A percentile compares a stretch with the other conserved stretches of the same genome.
Conservation (phyloP, 768 basidiomycete species). For the Pulveroboletus frians region DNA sequence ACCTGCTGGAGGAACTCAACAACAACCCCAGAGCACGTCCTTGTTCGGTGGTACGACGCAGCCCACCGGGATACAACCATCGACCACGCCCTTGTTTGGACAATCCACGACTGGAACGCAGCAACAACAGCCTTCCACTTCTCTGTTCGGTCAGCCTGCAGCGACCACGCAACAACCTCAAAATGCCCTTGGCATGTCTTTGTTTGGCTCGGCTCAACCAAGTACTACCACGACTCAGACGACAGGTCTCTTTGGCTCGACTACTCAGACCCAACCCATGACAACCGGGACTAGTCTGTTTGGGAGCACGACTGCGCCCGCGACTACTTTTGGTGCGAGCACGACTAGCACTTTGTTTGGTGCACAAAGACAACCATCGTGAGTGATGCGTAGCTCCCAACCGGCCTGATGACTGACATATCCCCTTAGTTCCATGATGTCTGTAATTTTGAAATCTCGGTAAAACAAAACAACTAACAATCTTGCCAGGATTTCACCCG, state of each 20-base stretch:
- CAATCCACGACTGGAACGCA: conserved; percentile 32
- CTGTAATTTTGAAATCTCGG: not conserved
- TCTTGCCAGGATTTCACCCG: conserved; percentile 25
- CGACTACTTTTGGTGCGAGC: conserved; percentile 1
- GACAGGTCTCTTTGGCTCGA: conserved; percentile 16
- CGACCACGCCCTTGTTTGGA: conserved; percentile 19
- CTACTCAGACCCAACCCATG: conserved; percentile 19
- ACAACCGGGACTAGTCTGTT: conserved; percentile 21
- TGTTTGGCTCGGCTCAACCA: conserved; percentile 27
- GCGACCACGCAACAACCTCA: conserved; percentile 21
- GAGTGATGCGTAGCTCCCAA: conserved; percentile 2
- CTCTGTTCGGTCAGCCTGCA: conserved; percentile 36
- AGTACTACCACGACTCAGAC: conserved; percentile 11
- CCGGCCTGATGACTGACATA: not conserved
- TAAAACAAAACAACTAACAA: not conserved
- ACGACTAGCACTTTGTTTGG: conserved; percentile 20
- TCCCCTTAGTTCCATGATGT: conserved; percentile 26
- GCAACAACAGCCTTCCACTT: conserved; percentile 29
- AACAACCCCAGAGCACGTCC: conserved; percentile 23
- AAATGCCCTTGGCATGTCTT: conserved; percentile 27
- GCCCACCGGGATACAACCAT: conserved; percentile 8
- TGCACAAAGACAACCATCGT: conserved; percentile 32
- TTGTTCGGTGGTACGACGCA: conserved; percentile 26
- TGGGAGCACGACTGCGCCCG: conserved; percentile 16
- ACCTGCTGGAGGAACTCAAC: conserved; percentile 17